Conservation (phyloP, 345 rosid species). For the Crucihimalaya himalaica region DNA sequence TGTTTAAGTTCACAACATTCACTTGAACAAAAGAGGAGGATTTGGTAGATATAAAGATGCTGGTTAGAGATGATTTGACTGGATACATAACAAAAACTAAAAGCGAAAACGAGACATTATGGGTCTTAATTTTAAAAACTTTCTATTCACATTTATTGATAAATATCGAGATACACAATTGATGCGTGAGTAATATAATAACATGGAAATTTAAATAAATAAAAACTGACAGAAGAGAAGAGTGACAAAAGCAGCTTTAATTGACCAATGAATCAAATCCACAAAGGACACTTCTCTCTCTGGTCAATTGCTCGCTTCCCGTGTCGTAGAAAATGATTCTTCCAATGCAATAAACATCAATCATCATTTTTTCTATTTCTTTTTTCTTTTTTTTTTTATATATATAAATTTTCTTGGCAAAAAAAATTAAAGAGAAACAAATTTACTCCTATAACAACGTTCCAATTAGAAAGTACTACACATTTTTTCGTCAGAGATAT, state of each 20-base stretch:
- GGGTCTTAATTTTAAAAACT: not conserved
- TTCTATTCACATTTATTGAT: not conserved
- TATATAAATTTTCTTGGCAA: not conserved
- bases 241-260: slow-evolving; percentile 40
- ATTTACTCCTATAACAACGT: not conserved
- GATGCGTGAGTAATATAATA: slow-evolving; percentile 18
- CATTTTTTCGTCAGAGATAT: not conserved
- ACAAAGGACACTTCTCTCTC: slow-evolving; percentile 27
- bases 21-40: not conserved
- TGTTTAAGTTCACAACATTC: not conserved
- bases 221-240: slow-evolving; percentile 28
- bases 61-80: slow-evolving; percentile 11
- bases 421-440: no score
- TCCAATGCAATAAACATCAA: slow-evolving; percentile 31
- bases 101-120: slow-evolving; percentile 12
- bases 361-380: no score
- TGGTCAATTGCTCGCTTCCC: slow-evolving; percentile 43
- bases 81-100: not conserved
- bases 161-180: slow-evolving; percentile 37
- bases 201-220: not conserved
- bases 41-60: not conserved
- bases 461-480: not conserved
- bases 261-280: slow-evolving; percentile 31
- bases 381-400: no score
- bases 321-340: slow-evolving; percentile 34